Evolutionary conservation across 2,329 filamentous ascomycete genomes (phyloP).

Genomic region (Fusarium sp.): DNA sequence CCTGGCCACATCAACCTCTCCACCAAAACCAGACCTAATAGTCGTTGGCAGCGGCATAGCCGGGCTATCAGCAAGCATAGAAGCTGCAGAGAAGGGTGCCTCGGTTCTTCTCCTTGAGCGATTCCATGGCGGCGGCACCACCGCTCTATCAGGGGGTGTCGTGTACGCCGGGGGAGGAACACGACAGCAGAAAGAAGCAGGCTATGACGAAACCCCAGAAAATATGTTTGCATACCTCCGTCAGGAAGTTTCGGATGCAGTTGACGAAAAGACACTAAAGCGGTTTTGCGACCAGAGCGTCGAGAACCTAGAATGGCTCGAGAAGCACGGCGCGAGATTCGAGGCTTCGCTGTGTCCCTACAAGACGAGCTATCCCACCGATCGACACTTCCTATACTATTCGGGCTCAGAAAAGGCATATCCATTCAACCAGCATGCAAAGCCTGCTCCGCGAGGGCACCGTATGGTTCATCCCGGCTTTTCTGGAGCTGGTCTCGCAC

Average conservation of each 20-base stretch:
- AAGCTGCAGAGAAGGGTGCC: not conserved
- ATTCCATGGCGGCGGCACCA: not conserved
- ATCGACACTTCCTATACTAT: not conserved
- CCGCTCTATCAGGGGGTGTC: not conserved
- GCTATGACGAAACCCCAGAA: not conserved
- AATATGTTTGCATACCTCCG: not conserved
- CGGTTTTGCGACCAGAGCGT: not conserved
- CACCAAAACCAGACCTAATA: not conserved
- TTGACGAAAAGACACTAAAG: not conserved
- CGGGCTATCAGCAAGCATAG: not conserved
- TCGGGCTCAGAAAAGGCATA: not conserved
- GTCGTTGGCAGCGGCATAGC: not conserved
- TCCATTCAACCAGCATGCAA: not conserved
- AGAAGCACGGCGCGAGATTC: not conserved
- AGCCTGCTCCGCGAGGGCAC: not conserved
- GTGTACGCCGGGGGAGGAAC: not conserved
- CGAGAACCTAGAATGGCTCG: not conserved
- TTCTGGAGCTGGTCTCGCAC: not conserved
- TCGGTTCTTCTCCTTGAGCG: not conserved
- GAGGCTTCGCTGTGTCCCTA: not conserved
- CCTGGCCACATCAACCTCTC: not conserved
- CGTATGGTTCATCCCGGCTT: not conserved
- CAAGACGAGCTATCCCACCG: not conserved
- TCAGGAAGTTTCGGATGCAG: not conserved
- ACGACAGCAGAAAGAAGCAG: not conserved